Conservation (phyloP, 2,329 filamentous ascomycete species). For the Monosporascus sp. region DNA sequence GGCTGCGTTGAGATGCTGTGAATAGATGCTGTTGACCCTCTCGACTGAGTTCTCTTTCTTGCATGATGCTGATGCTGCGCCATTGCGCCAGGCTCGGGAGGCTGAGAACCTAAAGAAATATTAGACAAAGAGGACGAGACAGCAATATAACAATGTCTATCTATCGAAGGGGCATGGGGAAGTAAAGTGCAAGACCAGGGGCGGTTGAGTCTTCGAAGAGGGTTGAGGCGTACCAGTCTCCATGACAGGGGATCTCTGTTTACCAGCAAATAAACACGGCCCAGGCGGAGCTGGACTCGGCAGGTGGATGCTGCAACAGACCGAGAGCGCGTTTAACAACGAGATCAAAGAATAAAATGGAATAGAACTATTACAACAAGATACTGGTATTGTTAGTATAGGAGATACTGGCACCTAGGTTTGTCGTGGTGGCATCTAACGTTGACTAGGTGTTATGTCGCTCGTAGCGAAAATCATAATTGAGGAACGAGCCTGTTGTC, state of each 20-base stretch:
- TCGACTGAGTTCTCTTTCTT: constrained; percentile 48
- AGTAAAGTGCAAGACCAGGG: neutral
- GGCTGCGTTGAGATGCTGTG: constrained; percentile 50
- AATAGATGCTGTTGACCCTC: constrained; percentile 53
- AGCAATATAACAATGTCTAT: neutral
- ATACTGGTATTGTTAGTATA: neutral
- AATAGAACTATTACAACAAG: neutral
- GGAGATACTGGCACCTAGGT: neutral
- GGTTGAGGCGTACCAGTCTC: constrained; percentile 17
- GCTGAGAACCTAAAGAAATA: constrained; percentile 20
- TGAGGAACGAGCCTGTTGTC: neutral
- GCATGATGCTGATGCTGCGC: constrained; percentile 33
- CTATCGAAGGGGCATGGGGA: neutral
- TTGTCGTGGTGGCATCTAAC: neutral
- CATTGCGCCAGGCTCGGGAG: constrained; percentile 29
- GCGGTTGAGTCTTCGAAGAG: neutral
- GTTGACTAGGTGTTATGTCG: neutral
- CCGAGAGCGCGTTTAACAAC: neutral
- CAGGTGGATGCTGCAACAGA: constrained; percentile 2
- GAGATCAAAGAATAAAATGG: neutral
- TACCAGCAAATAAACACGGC: constrained; percentile 15
- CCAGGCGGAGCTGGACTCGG: neutral
- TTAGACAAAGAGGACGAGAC: constrained; percentile 5
- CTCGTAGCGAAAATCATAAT: neutral
- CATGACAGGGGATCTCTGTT: constrained; percentile 25